Percentiles rank a stretch among this genome's conserved stretches.
These are phyloP conservation scores for Aspergillus egyptiacus DNA, from an alignment of 495 filamentous ascomycete species.

Conservation along the genomic window DNA sequence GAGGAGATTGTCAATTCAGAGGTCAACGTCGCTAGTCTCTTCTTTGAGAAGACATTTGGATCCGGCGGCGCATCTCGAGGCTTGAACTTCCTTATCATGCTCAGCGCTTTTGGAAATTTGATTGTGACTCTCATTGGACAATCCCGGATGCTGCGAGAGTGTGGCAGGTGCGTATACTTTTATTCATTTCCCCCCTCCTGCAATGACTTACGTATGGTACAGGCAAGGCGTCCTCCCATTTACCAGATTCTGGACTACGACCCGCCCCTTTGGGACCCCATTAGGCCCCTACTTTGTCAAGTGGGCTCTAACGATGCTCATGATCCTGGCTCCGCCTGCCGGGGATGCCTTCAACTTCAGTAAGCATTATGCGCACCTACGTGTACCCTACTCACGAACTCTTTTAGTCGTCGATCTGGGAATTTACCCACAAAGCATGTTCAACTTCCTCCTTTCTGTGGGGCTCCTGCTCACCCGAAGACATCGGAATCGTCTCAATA, in stretches of 20 bases:
- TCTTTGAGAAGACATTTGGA: constrained; percentile 58
- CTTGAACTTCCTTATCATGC: constrained; percentile 54
- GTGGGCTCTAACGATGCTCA: constrained; percentile 53
- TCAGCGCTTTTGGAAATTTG: constrained; percentile 61
- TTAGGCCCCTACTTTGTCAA: constrained; percentile 54
- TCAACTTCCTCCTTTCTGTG: constrained; percentile 47
- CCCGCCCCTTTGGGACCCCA: constrained; percentile 57
- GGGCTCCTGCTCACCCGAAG: constrained; percentile 51
- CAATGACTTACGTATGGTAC: neutral
- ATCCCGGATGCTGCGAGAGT: constrained; percentile 56
- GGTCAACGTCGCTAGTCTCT: constrained; percentile 50
- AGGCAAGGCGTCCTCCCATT: constrained; percentile 63
- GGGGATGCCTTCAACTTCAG: constrained; percentile 64
- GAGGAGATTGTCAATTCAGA: constrained; percentile 46
- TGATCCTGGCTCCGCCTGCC: constrained; percentile 61
- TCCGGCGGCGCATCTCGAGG: constrained; percentile 42
- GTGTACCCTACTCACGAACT: neutral
- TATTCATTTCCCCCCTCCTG: neutral
- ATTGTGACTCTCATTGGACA: constrained; percentile 53
- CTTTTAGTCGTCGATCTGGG: constrained; percentile 47
- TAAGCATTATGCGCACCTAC: constrained; percentile 4
- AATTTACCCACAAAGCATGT: constrained; percentile 48
- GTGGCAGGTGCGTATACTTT: constrained; percentile 36
- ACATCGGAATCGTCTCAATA: constrained; percentile 41
- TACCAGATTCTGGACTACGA: constrained; percentile 58